Evolutionary conservation across 495 filamentous ascomycete species (phyloP).

Genomic region (Recurvomyces mirabilis): DNA sequence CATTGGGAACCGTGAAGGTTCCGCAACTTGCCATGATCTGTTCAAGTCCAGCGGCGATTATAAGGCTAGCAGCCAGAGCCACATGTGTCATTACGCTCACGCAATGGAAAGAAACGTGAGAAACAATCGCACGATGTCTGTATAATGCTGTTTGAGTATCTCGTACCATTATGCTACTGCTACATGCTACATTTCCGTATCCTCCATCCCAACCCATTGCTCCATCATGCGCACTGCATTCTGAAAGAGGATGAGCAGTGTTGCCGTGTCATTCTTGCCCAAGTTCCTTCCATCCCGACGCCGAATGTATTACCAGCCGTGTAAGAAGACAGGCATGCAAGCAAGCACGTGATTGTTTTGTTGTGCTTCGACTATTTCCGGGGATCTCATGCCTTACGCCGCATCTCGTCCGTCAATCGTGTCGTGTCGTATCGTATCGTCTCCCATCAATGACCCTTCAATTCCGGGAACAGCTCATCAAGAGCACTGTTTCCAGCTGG

Average conservation of each 20-base stretch:
- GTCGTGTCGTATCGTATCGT: background rate
- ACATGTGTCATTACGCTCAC: too few species aligned
- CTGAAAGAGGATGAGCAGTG: too few species aligned
- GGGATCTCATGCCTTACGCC: background rate
- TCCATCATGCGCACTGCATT: background rate
- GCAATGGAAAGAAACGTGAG: too few species aligned
- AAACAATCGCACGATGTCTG: too few species aligned
- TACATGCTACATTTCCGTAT: background rate
- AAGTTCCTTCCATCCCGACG: background rate
- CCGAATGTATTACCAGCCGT: background rate
- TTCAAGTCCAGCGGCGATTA: too few species aligned
- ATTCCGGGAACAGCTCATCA: constrained; percentile 21
- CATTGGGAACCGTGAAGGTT: too few species aligned
- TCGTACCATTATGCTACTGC: too few species aligned
- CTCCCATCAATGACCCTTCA: constrained; percentile 14
- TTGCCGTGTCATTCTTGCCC: background rate
- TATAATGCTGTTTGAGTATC: too few species aligned
- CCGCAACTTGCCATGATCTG: too few species aligned
- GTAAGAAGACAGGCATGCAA: too few species aligned
- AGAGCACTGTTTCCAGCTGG: constrained; percentile 16
- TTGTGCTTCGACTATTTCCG: background rate
- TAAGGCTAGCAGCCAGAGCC: too few species aligned
- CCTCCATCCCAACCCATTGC: background rate
- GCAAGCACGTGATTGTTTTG: background rate
- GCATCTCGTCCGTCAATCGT: background rate